Evolutionary conservation across 208 protist species (phyloP), one percentile per base, ranked within the genome.

Genomic region (Polymyxa betae): DNA sequence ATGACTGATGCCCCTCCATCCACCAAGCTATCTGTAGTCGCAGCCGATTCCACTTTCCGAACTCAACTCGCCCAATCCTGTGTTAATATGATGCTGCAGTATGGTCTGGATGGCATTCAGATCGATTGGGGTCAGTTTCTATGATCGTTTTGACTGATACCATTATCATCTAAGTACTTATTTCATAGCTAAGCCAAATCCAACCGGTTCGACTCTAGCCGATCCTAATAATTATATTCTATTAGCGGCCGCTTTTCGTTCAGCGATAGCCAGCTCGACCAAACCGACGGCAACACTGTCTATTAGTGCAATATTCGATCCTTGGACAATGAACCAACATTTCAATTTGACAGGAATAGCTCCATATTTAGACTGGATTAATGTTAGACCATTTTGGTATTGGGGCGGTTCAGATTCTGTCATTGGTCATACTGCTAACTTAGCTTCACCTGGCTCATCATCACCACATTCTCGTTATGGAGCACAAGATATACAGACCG

Each of bases 351-450:
- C 72, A 20, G 72, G 72, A 35, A 82, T 82, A 16, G 72, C 40
- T 43, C 72, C 72, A 43, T 82, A 82, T n/a, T 5, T 43, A 38
- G 72, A 82, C 72, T 82, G n/a, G n/a, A 82, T 82, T 35, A 43
- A 82, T 12, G 16, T 82, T 43, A 5, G 40, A 20, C 5, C 10
- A 20, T 35, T 45, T 5, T 5, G 16, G 72, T 45, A 38, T 35
- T 82, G 72, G 72, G n/a, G 40, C n/a, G 72, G 72, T 20, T 35
- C 16, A n/a, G n/a, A 24, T 24, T 29, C 12, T 24, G 49, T 60
- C 24, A 60, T 60, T 60, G 49, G 49, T 24, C 49, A 60, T 60
- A 29, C 49, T 60, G 49, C 49, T 24, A 60, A 60, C 24, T 60
- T 60, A 60, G 24, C 5, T 60, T 24, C 49, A 5, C 49, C 49